phyloP scores from a whole-genome alignment of 2,329 filamentous ascomycete genomes.

The Cytospora schulzeri region DNA sequence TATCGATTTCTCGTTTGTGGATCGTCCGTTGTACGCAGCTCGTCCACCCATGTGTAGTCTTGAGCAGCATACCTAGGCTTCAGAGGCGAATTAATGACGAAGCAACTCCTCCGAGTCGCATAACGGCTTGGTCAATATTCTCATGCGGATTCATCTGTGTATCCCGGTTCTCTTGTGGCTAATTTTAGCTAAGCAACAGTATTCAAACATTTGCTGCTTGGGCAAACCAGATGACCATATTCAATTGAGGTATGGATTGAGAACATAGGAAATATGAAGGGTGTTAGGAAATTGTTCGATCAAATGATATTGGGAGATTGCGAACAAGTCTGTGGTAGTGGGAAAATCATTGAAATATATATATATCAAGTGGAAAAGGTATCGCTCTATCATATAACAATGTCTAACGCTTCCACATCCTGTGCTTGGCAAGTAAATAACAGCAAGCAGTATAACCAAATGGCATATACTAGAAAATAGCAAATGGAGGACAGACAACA shows the following conservation, averaged over 20 bases:
- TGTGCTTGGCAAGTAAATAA: neutral
- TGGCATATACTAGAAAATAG: conserved; percentile 9
- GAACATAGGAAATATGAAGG: neutral
- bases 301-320: neutral
- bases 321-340: neutral
- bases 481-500: neutral
- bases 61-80: no score
- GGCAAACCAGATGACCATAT: no score
- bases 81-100: no score
- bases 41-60: no score
- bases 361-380: neutral
- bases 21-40: no score
- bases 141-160: no score
- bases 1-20: no score
- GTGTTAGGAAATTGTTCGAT: neutral
- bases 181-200: no score
- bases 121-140: no score
- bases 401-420: conserved; percentile 12
- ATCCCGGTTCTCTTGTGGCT: no score
- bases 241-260: neutral
- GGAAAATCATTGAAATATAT: neutral
- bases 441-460: conserved; percentile 10
- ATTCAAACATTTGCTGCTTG: no score
- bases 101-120: no score
- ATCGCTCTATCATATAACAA: conserved; percentile 11